These are phyloP conservation scores for Arthroderma sp. DNA, from an alignment of 2,329 filamentous ascomycete genomes.

Conservation along the genomic window DNA sequence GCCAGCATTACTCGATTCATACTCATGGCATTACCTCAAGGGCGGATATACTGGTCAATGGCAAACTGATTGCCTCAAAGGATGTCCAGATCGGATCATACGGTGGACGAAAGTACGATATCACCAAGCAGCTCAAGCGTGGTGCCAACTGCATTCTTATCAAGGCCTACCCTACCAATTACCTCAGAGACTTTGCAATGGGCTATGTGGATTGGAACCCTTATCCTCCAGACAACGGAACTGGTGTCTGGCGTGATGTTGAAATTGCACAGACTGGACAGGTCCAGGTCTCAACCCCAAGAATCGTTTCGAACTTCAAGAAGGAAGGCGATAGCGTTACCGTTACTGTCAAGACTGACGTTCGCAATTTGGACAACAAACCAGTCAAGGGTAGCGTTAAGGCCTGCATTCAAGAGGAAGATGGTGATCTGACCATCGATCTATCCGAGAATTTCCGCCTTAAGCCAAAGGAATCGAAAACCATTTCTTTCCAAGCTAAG, in stretches of 20 bases:
- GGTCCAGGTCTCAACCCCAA: constrained; percentile 32
- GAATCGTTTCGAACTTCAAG: constrained; percentile 33
- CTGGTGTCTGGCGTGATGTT: constrained; percentile 49
- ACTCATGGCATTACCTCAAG: constrained; percentile 49
- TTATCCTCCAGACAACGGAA: constrained; percentile 48
- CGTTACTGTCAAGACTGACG: constrained; percentile 26
- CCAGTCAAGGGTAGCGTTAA: constrained; percentile 12
- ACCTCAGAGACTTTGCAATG: constrained; percentile 45
- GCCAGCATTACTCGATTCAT: constrained; percentile 38
- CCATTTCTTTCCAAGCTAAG: constrained; percentile 25
- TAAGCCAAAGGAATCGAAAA: constrained; percentile 24
- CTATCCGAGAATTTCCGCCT: constrained; percentile 27
- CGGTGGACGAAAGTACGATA: constrained; percentile 41
- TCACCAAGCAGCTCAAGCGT: constrained; percentile 31
- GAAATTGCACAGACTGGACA: constrained; percentile 43
- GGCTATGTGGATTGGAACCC: constrained; percentile 53
- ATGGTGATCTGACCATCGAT: constrained; percentile 7
- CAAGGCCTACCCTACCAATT: constrained; percentile 44
- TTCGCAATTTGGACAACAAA: constrained; percentile 22
- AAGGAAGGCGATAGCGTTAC: constrained; percentile 25
- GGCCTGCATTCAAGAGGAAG: constrained; percentile 12
- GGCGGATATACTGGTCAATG: constrained; percentile 49
- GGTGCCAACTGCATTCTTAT: constrained; percentile 41
- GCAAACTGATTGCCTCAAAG: constrained; percentile 37
- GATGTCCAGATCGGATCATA: constrained; percentile 43